Conservation (phyloP, 805 yeast genomes). For the Cyberlindnera euphorbiae region DNA sequence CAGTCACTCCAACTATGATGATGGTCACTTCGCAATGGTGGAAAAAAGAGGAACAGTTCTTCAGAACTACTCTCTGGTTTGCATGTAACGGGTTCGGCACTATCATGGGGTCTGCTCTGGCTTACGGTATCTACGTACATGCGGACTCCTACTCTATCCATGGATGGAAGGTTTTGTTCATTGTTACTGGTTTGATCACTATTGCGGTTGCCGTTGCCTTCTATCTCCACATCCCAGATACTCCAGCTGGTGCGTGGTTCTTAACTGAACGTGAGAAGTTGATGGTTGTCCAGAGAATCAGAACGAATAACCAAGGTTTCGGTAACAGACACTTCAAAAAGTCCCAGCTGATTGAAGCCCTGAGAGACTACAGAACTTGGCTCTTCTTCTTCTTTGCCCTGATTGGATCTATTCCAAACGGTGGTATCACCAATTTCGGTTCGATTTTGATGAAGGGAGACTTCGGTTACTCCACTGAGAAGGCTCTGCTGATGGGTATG, state of each 20-base stretch:
- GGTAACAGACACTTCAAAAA: conserved; percentile 50
- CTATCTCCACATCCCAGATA: conserved; percentile 48
- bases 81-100: conserved; percentile 42
- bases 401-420: conserved; percentile 43
- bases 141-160: conserved; percentile 34
- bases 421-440: conserved; percentile 33
- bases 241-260: conserved; percentile 46
- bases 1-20: conserved; percentile 52
- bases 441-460: conserved; percentile 10
- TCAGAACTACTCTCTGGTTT: conserved; percentile 39
- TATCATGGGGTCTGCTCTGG: conserved; percentile 45
- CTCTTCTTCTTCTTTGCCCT: conserved; percentile 37
- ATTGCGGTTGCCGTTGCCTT: conserved; percentile 46
- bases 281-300: conserved; percentile 45
- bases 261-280: conserved; percentile 40
- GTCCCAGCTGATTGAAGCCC: conserved; percentile 48
- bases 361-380: conserved; percentile 48
- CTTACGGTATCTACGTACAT: conserved; percentile 44
- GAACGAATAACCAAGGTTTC: conserved; percentile 51
- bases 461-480: conserved; percentile 11
- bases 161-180: conserved; percentile 57
- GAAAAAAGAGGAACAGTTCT: conserved; percentile 39
- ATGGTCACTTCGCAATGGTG: conserved; percentile 55
- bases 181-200: conserved; percentile 58
- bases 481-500: conserved; percentile 26